Conservation (phyloP, 495 filamentous ascomycete genomes). For the Podospora sp. region DNA sequence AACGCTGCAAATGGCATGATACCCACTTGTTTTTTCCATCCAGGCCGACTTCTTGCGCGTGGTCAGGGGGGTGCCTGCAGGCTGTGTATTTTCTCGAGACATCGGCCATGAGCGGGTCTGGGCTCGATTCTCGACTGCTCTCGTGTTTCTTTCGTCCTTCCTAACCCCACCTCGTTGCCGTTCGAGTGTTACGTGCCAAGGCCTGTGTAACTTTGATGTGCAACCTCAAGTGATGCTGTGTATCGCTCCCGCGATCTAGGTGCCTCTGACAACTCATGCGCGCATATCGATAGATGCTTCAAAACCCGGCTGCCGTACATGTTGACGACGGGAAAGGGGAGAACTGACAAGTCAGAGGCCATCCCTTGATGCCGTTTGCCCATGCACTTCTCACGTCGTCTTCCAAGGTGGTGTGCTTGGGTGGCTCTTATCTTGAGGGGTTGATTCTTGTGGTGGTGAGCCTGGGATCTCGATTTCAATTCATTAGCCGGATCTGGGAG, state of each 20-base stretch:
- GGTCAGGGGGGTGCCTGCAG: no score
- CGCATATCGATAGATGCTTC: not conserved
- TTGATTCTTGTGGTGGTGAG: not conserved
- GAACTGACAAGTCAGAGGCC: not conserved
- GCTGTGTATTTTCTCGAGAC: no score
- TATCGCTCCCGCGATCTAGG: not conserved
- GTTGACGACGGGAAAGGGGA: not conserved
- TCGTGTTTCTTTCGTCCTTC: not conserved
- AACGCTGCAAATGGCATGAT: no score
- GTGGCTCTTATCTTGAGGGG: not conserved
- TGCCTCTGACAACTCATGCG: slow-evolving; percentile 1
- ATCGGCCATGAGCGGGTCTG: no score
- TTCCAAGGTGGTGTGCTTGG: not conserved
- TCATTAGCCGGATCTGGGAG: slow-evolving; percentile 5
- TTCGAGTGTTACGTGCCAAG: not conserved
- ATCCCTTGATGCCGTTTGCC: not conserved
- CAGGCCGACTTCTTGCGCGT: no score
- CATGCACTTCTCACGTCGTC: not conserved
- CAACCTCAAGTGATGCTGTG: not conserved
- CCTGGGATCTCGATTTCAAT: slow-evolving; percentile 1
- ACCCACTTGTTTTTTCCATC: no score
- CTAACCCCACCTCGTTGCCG: not conserved
- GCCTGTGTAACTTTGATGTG: not conserved
- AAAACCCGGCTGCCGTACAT: not conserved
- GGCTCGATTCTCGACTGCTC: no score